Evolutionary conservation across 495 filamentous ascomycete genomes (phyloP), one percentile per base, ranked within the genome.

Genomic region (Letharia lupina): DNA sequence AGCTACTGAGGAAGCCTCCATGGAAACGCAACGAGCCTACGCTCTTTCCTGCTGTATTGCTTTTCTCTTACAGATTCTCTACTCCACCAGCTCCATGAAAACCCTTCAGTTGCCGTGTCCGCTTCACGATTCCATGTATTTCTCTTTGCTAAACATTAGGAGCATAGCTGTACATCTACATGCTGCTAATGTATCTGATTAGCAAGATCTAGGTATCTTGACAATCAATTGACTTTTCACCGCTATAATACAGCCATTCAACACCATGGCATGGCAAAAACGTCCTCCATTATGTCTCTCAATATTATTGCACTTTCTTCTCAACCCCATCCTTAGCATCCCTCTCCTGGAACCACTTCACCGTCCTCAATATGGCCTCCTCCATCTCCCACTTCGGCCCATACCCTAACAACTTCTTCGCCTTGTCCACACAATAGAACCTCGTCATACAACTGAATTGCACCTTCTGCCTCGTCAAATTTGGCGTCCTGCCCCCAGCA

Each of bases 391-490:
- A 80, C 40, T 86, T 73, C 9, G 89, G 88, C 71, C 73, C 67
- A 75, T 93, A 93, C 7, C 86, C 86, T 65, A 93, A 75, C 72
- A 86, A 71, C 69, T 72, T 78, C 80, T 82, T 88, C 63, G 89
- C 89, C 80, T 91, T 93, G 11, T 79, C 74, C 65, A 90, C 89
- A 71, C 84, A 65, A n/a, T 67, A 70, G 4, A 58, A 71, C 37
- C 70, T 67, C 9, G 62, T 65, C 63, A 70, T 57, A 40, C 54
- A 65, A 69, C 79, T 84, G 72, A 88, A 93, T 47, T 87, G 82
- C 63, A 94, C 91, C 60, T 85, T 82, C 73, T 88, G 82, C 70
- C 87, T 80, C 58, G 84, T 94, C 72, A 98, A 78, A 35, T 84
- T 89, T 18, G 91, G 87, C 62, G 84, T 87, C 78, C 87, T 89